Evolutionary conservation across 495 filamentous ascomycete species (phyloP).

Genomic region (Pyrenopolyporus hunteri): DNA sequence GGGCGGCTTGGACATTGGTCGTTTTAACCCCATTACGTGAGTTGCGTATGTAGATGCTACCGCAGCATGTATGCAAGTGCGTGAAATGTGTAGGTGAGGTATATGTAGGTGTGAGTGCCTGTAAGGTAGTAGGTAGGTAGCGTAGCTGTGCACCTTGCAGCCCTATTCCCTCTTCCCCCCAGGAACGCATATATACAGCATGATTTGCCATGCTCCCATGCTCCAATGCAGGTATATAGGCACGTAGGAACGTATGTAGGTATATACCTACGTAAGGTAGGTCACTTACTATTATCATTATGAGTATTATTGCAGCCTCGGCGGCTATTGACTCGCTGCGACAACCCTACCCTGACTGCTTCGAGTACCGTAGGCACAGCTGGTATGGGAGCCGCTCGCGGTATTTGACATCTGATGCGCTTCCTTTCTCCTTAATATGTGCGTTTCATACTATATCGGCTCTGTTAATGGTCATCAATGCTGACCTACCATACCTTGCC

Average conservation of each 20-base stretch:
- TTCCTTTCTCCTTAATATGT: conserved; percentile 25
- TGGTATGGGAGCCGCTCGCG: conserved; percentile 14
- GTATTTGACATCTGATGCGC: conserved; percentile 31
- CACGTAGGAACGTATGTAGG: not conserved
- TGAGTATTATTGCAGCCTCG: conserved; percentile 18
- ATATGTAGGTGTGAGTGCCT: not conserved
- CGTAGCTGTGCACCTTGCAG: conserved; percentile 35
- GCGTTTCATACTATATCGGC: conserved; percentile 33
- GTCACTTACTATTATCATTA: conserved; percentile 22
- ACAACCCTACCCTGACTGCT: too few species aligned
- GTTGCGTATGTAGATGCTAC: not conserved
- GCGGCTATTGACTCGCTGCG: conserved; percentile 35
- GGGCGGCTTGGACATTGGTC: not conserved
- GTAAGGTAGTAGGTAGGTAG: conserved; percentile 4
- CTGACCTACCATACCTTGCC: conserved; percentile 14
- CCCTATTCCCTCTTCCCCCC: conserved; percentile 31
- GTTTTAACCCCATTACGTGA: conserved; percentile 17
- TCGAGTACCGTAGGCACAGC: conserved; percentile 8
- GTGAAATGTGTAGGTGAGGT: too few species aligned
- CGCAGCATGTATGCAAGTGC: conserved; percentile 1
- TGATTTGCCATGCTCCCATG: not conserved
- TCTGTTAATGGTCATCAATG: conserved; percentile 24
- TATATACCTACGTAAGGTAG: not conserved
- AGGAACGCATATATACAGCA: conserved; percentile 15
- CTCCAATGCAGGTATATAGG: not conserved